Evolutionary conservation across 257 asterid genomes (phyloP).

Genomic region (Anisodus tanguticus): DNA sequence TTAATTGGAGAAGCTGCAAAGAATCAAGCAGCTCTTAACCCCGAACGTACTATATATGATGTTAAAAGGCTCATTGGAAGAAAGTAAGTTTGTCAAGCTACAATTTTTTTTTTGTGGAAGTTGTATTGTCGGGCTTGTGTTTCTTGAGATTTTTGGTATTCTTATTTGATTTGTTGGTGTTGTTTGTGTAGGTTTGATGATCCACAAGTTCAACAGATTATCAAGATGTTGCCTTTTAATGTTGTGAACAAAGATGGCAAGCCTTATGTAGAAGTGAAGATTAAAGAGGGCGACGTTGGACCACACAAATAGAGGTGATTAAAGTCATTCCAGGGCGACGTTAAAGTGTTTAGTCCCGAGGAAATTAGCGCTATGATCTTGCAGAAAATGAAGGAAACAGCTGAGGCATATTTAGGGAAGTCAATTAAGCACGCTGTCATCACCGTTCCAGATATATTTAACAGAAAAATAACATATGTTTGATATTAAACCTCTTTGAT

Average conservation of each 20-base stretch:
- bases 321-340: too few relatives aligned
- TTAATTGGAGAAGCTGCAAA: conserved; percentile 29
- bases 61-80: conserved; percentile 28
- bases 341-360: conserved; percentile 37
- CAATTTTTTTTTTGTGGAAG: neutral
- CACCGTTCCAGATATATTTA: conserved; percentile 35
- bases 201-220: conserved; percentile 38
- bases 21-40: conserved; percentile 29
- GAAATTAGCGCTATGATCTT: conserved; percentile 40
- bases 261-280: conserved; percentile 40
- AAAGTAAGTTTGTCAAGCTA: conserved; percentile 4
- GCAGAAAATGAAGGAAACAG: conserved; percentile 42
- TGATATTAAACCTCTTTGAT: neutral
- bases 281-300: conserved; percentile 32
- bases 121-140: neutral
- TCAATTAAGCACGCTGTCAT: conserved; percentile 36
- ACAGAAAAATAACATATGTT: neutral
- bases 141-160: conserved; percentile 16
- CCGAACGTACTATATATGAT: conserved; percentile 23
- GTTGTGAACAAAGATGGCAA: conserved; percentile 38
- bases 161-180: neutral
- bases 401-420: conserved; percentile 38
- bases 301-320: too few relatives aligned
- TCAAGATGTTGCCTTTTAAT: conserved; percentile 36
- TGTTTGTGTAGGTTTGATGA: conserved; percentile 39